Conservation (phyloP, 371 early-diverging fungal genomes). For the Rhizopus sp. region DNA sequence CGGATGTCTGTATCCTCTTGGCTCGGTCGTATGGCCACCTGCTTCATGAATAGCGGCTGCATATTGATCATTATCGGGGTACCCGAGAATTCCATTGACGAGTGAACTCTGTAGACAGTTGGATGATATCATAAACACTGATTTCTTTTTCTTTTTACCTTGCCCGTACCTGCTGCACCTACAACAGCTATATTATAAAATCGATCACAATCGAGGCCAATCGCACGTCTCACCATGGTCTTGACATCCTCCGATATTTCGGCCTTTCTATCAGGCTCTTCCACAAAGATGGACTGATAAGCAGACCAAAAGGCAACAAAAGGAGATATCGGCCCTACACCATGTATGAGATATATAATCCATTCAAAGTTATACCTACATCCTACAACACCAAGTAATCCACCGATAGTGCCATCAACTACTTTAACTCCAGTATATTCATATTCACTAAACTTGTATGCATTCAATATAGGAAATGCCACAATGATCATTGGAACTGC, state of each 20-base stretch:
- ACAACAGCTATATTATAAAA: slow-evolving; percentile 53
- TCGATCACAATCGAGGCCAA: slow-evolving; percentile 44
- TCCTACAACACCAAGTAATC: slow-evolving; percentile 48
- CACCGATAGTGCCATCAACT: slow-evolving; percentile 48
- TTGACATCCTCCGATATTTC: slow-evolving; percentile 37
- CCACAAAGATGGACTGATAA: slow-evolving; percentile 40
- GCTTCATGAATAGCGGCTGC: slow-evolving; percentile 44
- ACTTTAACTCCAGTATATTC: slow-evolving; percentile 48
- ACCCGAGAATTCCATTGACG: slow-evolving; percentile 50
- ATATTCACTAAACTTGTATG: slow-evolving; percentile 42
- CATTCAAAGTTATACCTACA: slow-evolving; percentile 26
- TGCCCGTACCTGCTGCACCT: slow-evolving; percentile 49
- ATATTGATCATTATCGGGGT: slow-evolving; percentile 34
- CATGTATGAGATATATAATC: neutral
- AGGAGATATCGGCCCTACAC: slow-evolving; percentile 48
- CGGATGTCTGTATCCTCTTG: slow-evolving; percentile 44
- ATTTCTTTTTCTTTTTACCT: slow-evolving; percentile 30
- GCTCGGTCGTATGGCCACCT: slow-evolving; percentile 17
- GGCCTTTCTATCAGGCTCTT: slow-evolving; percentile 31
- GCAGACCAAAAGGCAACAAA: slow-evolving; percentile 48
- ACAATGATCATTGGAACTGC: slow-evolving; percentile 51
- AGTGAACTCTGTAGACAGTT: slow-evolving; percentile 36
- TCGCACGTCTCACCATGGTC: slow-evolving; percentile 25
- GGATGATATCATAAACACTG: slow-evolving; percentile 6
- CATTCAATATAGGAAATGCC: slow-evolving; percentile 50